Evolutionary conservation across 495 filamentous ascomycete genomes (phyloP).

Genomic region (Penicillium parvum): DNA sequence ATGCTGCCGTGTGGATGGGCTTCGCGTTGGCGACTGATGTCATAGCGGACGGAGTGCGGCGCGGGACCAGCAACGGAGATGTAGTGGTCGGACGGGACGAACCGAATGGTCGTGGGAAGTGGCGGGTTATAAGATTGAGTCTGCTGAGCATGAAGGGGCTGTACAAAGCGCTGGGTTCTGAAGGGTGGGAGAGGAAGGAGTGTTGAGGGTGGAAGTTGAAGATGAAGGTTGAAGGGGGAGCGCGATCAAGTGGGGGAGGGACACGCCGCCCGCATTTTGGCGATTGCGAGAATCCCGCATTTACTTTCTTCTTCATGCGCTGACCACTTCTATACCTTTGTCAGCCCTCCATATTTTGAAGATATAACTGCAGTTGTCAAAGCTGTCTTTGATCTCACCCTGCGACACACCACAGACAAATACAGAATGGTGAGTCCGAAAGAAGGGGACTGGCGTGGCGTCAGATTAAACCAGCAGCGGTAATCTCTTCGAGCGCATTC

Average conservation of each 20-base stretch:
- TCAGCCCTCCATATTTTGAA: background rate
- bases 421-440: conserved; percentile 13
- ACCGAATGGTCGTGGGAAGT: conserved; percentile 61
- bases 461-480: background rate
- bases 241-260: conserved; percentile 18
- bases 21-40: conserved; percentile 51
- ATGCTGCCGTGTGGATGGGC: conserved; percentile 84
- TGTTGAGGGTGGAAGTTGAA: background rate
- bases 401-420: no score
- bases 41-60: conserved; percentile 42
- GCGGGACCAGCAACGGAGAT: conserved; percentile 31
- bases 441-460: background rate
- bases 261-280: conserved; percentile 20
- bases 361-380: no score
- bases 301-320: conserved; percentile 7
- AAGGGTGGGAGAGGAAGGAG: no score
- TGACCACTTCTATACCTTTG: background rate
- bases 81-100: conserved; percentile 28
- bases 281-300: conserved; percentile 6
- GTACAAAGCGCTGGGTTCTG: no score
- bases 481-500: background rate
- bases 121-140: conserved; percentile 66
- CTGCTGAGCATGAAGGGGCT: conserved; percentile 63
- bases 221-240: conserved; percentile 4
- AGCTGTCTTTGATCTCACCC: no score